These are phyloP conservation scores for Canavalia gladiata DNA, from an alignment of 306 rosid species.

Conservation along the genomic window DNA sequence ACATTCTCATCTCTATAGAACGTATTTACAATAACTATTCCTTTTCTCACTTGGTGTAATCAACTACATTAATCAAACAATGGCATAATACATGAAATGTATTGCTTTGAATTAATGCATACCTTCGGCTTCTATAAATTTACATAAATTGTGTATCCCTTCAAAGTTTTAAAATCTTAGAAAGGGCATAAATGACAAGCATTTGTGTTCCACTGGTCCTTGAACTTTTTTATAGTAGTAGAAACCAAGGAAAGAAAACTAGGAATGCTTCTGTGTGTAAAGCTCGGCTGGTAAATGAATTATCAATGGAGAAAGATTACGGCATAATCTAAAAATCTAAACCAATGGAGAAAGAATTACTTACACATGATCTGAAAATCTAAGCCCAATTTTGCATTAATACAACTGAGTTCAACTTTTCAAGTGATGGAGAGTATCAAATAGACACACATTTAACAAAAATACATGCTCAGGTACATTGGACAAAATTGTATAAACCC, in stretches of 20 bases:
- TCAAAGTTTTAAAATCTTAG: background rate
- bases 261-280: background rate
- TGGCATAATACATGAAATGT: background rate
- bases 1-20: background rate
- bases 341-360: background rate
- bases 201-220: background rate
- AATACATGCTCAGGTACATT: background rate
- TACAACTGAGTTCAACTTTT: background rate
- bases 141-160: background rate
- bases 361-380: conserved; percentile 14
- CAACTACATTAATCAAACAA: background rate
- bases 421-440: background rate
- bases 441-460: conserved; percentile 6
- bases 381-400: conserved; percentile 15
- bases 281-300: background rate
- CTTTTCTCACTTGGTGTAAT: background rate
- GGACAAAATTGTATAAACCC: background rate
- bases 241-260: conserved; percentile 4
- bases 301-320: background rate
- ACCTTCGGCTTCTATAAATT: conserved; percentile 22
- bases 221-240: background rate
- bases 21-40: background rate
- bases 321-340: background rate
- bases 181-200: background rate
- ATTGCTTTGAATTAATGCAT: background rate